Base-by-base conservation (phyloP, 192 early-diverging fungal species). In the Piromyces sp. region DNA sequence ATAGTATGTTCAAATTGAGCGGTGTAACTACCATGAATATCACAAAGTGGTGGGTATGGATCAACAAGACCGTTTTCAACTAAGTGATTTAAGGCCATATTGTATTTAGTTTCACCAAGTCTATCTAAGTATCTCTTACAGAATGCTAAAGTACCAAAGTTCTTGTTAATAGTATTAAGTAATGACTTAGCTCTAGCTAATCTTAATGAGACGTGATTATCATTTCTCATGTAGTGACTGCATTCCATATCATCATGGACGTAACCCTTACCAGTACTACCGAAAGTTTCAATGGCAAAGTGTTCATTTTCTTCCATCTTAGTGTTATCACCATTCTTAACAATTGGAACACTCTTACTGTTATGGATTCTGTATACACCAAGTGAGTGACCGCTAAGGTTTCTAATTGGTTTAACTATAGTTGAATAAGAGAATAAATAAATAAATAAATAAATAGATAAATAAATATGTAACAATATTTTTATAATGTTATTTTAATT, bases 1-100 rank as follows among this genome's bases (percentile, higher is more conserved):
- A 99, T 85, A 12, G 97, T 97, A 85, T 99, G 97, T 85, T 99
- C 97, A 84, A 90, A 96, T 88, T 99, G 97, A 5, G 97, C 97
- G 5, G 97, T 98, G 86, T 93, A 98, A 80, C 87, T 92, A 9
- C 97, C 96, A 83, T 90, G 88, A 79, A 90, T 87, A 82, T 99
- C 97, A 31, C 87, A 87, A 30, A 99, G 87, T 78, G 97, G 97
- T 79, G 96, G 97, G 83, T 97, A 96, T 1, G 93, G 89, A 40
- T 86, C 89, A 15, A 99, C 93, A 78, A 95, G 88, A 30, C 95
- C 95, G 40, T 85, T 86, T 81, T 97, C 96, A 0, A 95, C 94
- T 80, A 99, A 85, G 83, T 90, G 91, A 80, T 94, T 94, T 26
- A 99, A 89, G 7, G 93, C 95, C 86, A 96, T 80, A 29, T 93